Evolutionary conservation across 2,329 filamentous ascomycete species (phyloP), one percentile per base, ranked within the genome.

Genomic region (Fusarium irregulare): DNA sequence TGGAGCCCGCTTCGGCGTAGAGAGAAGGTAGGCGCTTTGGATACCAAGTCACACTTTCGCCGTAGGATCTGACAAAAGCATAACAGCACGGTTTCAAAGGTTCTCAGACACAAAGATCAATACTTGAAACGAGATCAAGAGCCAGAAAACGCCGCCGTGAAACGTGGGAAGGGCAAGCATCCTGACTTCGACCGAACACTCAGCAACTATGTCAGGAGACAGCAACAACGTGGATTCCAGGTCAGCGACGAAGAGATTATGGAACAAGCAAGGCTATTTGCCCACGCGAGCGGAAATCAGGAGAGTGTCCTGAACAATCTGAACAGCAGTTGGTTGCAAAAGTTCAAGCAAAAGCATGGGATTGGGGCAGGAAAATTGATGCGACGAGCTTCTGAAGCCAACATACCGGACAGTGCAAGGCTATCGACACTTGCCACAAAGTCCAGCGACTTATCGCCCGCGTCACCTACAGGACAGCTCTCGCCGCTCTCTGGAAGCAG

Each of bases 81-180:
- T 50, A 48, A 54, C 66, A 99, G 96, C 83, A 99, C 96, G 50
- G 96, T 99, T n/a, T 99, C 96, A 57, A 99, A 99, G 79, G 96
- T 98, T 58, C 82, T 99, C 70, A 91, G 95, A 56, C 91, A 97
- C 76, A 97, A 95, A 82, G 96, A 99, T 70, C 96, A 97, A 79
- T 98, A 97, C 80, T 87, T 98, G 18, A 92, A 91, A 76, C 89
- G 93, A 93, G 76, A 94, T 93, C 79, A 92, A 90, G 72, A 93
- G 86, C 78, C 88, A 87, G 73, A 81, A 47, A 72, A 73, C 49
- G 66, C 94, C 46, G 92, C 93, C 8, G 88, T 92, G 71, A 97
- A 96, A 80, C 91, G 92, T 72, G 84, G 88, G 60, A 97, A 97
- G 82, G 91, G 92, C 56, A 96, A 95, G 79, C 91, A 85, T 49